Evolutionary conservation across 495 filamentous ascomycete species (phyloP), one percentile per base, ranked within the genome.

Genomic region (Aspergillus leporis): DNA sequence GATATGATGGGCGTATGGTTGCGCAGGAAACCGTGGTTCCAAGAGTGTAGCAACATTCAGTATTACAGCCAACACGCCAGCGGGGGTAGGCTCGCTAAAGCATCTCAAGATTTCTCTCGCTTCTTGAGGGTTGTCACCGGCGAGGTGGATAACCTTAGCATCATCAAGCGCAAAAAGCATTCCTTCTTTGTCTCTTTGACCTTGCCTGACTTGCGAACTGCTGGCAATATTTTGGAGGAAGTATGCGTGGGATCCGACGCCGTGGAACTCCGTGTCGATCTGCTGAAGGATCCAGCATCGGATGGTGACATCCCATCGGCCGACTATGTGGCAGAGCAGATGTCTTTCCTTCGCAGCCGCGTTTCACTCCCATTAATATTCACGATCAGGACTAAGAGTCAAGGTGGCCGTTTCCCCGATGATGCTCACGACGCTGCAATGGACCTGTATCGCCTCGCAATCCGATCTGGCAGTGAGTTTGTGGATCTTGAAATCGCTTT

Each of bases 101-200:
- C 89, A 10, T 83, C 88, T 4, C 80, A 88, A 48, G 92, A 96
- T 68, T 97, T 98, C 66, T 74, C 76, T 19, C 85, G 87, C 22
- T 97, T 98, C 70, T 72, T 96, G 48, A 77, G 77, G 6, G 78
- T 88, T 5, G 86, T 97, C 51, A 88, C 82, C 19, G 92, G 92
- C 19, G 84, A 84, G 58, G 73, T 75, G 4, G 78, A 81, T n/a
- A 85, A 84, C 51, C 78, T 97, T 38, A 75, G 84, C 45, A 71
- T 76, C 2, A 81, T 93, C 43, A 82, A 82, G 70, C 81, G 80
- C 67, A 96, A 92, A 74, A 73, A 83, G 58, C 86, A 88, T 56
- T 91, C 90, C 19, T 98, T 95, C 79, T 99, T 99, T 66, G 89
- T 98, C 48, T 93, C 92, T 25, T 74, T 98, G 53, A 97, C 94